phyloP scores from a whole-genome alignment of 352 stramenopile genomes.

The Pilasporangium apinafurcum region DNA sequence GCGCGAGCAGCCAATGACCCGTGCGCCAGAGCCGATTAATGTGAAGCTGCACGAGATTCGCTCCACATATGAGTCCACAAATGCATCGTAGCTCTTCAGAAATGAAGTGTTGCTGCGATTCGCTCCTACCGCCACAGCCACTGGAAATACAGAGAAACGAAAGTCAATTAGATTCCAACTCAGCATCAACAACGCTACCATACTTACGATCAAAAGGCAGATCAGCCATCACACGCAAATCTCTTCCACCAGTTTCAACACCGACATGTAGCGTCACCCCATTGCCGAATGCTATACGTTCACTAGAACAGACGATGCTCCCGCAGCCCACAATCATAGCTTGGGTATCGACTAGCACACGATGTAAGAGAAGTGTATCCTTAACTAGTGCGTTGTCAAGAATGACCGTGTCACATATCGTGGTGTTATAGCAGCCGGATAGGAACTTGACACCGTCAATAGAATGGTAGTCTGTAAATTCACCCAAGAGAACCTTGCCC shows the following conservation, averaged over 20 bases:
- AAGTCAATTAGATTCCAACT: no score
- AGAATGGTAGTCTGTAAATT: constrained; percentile 30
- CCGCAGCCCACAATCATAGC: constrained; percentile 65
- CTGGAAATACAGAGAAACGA: not conserved
- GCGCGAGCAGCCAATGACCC: constrained; percentile 53
- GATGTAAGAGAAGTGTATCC: constrained; percentile 50
- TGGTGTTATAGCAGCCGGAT: constrained; percentile 62
- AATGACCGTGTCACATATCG: constrained; percentile 50
- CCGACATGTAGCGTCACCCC: constrained; percentile 64
- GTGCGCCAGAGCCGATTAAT: constrained; percentile 43
- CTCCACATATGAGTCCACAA: constrained; percentile 52
- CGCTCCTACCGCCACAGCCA: constrained; percentile 35
- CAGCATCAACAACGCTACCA: not conserved
- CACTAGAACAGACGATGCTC: constrained; percentile 29
- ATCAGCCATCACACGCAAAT: constrained; percentile 66
- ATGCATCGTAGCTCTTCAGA: constrained; percentile 31
- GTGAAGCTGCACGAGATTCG: constrained; percentile 30
- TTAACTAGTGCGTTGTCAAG: constrained; percentile 71
- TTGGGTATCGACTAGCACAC: constrained; percentile 33
- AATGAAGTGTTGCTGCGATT: constrained; percentile 30
- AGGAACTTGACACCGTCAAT: constrained; percentile 50
- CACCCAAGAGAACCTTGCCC: constrained; percentile 51
- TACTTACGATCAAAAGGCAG: constrained; percentile 48
- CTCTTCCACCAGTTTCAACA: constrained; percentile 73
- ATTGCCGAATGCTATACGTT: constrained; percentile 30